Conservation (phyloP, 2,329 filamentous ascomycete species). For the Neonectria hederae region DNA sequence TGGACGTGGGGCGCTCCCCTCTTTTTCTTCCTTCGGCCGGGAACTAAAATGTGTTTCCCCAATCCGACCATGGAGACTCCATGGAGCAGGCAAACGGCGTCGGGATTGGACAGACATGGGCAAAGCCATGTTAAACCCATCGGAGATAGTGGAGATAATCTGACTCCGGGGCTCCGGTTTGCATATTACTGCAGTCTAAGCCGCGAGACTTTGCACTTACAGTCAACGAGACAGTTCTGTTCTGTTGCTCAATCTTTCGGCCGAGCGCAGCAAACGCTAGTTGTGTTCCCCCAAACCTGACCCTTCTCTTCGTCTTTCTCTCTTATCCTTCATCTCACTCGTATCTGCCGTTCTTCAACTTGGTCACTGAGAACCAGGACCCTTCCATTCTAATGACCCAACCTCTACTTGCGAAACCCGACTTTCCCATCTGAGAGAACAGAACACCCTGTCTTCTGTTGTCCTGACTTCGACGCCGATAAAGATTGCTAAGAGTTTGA, state of each 20-base stretch:
- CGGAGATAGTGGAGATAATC: slow-evolving; percentile 28
- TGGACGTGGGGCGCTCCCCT: background rate
- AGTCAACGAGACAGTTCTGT: background rate
- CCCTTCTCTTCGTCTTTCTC: background rate
- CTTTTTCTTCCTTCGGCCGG: background rate
- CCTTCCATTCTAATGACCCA: background rate
- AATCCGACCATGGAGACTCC: background rate
- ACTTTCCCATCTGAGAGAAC: background rate
- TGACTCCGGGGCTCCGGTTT: background rate
- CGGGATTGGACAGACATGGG: background rate
- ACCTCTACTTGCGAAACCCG: background rate
- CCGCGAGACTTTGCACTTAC: background rate
- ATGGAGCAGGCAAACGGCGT: background rate
- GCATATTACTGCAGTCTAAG: background rate
- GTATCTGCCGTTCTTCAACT: too few species aligned
- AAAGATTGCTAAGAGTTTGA: background rate
- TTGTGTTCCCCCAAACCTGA: background rate
- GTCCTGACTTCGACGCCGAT: background rate
- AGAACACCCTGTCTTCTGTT: background rate
- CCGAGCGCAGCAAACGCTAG: background rate
- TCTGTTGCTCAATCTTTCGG: background rate
- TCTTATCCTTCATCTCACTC: background rate
- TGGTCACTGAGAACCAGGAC: background rate
- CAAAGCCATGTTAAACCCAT: slow-evolving; percentile 12
- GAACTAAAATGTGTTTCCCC: background rate